Base-by-base conservation (phyloP, 139 green algal species). In the Chlorella ohadii region DNA sequence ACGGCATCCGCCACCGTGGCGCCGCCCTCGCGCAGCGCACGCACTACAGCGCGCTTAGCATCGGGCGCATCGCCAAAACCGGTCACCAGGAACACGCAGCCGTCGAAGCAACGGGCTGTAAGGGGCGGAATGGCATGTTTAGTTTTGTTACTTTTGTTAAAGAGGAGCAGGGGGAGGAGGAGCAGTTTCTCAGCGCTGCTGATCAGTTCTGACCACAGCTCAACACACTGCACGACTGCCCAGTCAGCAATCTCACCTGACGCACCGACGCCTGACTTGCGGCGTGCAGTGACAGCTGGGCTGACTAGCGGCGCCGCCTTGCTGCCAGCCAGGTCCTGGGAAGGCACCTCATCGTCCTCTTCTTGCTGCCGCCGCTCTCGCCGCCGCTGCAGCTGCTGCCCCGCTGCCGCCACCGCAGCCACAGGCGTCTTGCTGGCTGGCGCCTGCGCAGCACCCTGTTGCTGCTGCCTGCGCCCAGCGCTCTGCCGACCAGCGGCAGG, bases 81-180 rank as follows among this genome's bases (percentile, higher is more conserved):
- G 2, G 78, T 83, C 28, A 83, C 78, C 61, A 83, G 31, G 78
- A 83, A 83, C 15, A 61, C 61, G n/a, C 65, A 73, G 63, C 78
- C 78, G 63, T 83, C 78, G 47, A 83, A 83, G 39, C 34, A 61
- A n/a, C 78, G 78, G 6, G 36, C 76, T 75, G 68, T 38, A 55
- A 17, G 34, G 22, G 34, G 68, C 5, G 51, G 51, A 59, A 23
- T 13, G 22, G 51, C n/a, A n/a, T n/a, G n/a, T n/a, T n/a, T n/a
- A n/a, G n/a, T n/a, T n/a, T n/a, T n/a, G n/a, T n/a, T n/a, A n/a
- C n/a, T n/a, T n/a, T n/a, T n/a, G n/a, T n/a, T n/a, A n/a, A n/a
- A n/a, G n/a, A n/a, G n/a, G n/a, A n/a, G n/a, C n/a, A n/a, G n/a
- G n/a, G n/a, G n/a, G n/a, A n/a, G n/a, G n/a, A n/a, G n/a, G n/a